phyloP scores from a whole-genome alignment of 352 stramenopile genomes.

The Halophytophthora polymorphica region DNA sequence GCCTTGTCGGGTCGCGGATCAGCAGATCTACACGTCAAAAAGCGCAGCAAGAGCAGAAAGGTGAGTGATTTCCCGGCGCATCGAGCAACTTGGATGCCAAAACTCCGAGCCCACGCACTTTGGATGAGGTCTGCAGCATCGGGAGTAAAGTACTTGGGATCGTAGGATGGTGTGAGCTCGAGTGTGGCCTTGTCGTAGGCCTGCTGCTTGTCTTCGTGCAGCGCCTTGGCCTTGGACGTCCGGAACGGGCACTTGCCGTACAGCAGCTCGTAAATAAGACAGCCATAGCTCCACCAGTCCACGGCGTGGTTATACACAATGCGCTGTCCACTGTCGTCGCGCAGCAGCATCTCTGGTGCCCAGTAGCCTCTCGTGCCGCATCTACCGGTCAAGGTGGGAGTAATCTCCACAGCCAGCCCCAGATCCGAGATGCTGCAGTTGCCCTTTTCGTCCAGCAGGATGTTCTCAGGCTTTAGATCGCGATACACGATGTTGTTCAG shows the following conservation, averaged over 20 bases:
- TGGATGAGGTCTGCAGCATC: conserved; percentile 76
- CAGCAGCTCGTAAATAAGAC: conserved; percentile 96
- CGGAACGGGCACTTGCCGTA: conserved; percentile 96
- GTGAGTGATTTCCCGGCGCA: conserved; percentile 5
- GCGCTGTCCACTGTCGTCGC: conserved; percentile 88
- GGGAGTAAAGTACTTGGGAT: conserved; percentile 78
- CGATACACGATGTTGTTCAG: conserved; percentile 90
- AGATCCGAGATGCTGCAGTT: conserved; percentile 96
- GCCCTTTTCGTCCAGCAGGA: conserved; percentile 92
- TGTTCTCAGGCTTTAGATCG: conserved; percentile 90
- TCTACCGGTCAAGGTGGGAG: conserved; percentile 70
- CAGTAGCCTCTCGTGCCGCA: conserved; percentile 89
- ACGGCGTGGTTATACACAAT: conserved; percentile 93
- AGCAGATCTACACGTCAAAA: conserved; percentile 54
- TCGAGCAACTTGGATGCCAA: background rate
- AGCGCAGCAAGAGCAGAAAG: conserved; percentile 7
- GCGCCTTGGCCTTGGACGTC: conserved; percentile 91
- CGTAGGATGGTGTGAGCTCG: conserved; percentile 72
- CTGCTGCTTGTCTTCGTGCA: conserved; percentile 89
- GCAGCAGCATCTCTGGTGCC: conserved; percentile 96
- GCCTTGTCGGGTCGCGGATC: conserved; percentile 67
- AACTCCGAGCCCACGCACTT: conserved; percentile 31
- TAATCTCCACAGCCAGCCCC: conserved; percentile 94
- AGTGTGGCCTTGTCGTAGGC: conserved; percentile 82
- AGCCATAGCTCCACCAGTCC: conserved; percentile 98